Evolutionary conservation across 164 flowering plant species (phyloP).

Genomic region (Houttuynia cordata): DNA sequence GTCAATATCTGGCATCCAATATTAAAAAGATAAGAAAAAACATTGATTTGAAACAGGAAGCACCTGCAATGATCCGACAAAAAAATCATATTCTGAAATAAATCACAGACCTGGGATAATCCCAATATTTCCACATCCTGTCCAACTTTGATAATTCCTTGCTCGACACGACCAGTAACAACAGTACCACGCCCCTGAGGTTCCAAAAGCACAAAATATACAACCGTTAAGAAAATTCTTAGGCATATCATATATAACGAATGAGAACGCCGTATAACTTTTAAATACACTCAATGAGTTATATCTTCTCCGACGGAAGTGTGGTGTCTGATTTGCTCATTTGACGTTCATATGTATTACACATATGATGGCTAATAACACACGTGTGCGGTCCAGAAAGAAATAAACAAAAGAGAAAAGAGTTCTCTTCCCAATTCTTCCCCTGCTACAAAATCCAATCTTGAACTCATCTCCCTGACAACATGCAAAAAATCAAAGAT

Average conservation of each 20-base stretch:
- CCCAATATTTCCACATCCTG: constrained; percentile 93
- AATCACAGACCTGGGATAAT: constrained; percentile 38
- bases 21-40: too few species aligned
- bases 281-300: too few species aligned
- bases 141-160: constrained; percentile 85
- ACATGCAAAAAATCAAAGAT: neutral
- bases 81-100: neutral
- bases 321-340: too few species aligned
- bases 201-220: neutral
- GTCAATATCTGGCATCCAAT: too few species aligned
- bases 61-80: too few species aligned
- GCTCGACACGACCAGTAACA: constrained; percentile 95
- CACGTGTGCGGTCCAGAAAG: neutral
- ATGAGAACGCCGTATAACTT: too few species aligned
- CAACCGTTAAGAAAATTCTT: neutral
- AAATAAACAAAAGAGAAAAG: too few species aligned
- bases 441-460: neutral
- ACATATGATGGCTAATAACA: too few species aligned
- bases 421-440: neutral
- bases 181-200: constrained; percentile 96
- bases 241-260: neutral
- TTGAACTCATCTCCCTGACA: neutral
- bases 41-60: too few species aligned
- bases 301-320: too few species aligned
- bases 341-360: too few species aligned